Base-by-base conservation (phyloP, 192 early-diverging fungal species). In the Lobosporangium transversale region DNA sequence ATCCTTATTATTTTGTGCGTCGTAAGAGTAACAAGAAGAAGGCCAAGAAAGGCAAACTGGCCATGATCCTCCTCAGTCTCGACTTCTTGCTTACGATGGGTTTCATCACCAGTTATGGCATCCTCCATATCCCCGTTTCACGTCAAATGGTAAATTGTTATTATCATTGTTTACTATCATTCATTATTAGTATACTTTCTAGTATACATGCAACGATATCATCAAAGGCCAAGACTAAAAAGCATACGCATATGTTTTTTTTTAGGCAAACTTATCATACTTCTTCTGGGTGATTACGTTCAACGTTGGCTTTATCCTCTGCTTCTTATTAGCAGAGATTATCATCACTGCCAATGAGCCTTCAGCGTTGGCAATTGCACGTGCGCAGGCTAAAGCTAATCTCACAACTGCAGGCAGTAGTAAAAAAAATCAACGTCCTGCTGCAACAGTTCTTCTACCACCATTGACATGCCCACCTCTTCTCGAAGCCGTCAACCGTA, bases 221-320 rank as follows among this genome's bases (percentile, higher is more conserved):
- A n/a, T n/a, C n/a, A n/a, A n/a, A n/a, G n/a, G n/a, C n/a, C n/a
- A n/a, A n/a, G n/a, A n/a, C n/a, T n/a, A n/a, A n/a, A n/a, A n/a
- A n/a, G n/a, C n/a, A n/a, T n/a, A n/a, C n/a, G n/a, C n/a, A n/a
- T n/a, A n/a, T n/a, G n/a, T 52, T 32, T 35, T 42, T 1, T 21
- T 43, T 11, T 37, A 85, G 82, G 80, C 84, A 15, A 94, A 98
- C 65, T 60, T 88, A 4, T 83, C 93, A 0, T 97, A 96, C 75
- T 82, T 90, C 43, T 81, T 93, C 43, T 97, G 92, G 92, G 87
- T 93, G 4, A 76, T 85, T 37, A 84, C 87, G 7, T 90, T 92
- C 63, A 94, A 93, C 68, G 61, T 90, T 1, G 71, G 71, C 1
- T 84, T 89, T 48, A 60, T 97, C 14, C 66, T 86, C 62, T 66